These are phyloP conservation scores for Rhizopus delemar DNA, from an alignment of 371 early-diverging fungal species.

Conservation along the genomic window DNA sequence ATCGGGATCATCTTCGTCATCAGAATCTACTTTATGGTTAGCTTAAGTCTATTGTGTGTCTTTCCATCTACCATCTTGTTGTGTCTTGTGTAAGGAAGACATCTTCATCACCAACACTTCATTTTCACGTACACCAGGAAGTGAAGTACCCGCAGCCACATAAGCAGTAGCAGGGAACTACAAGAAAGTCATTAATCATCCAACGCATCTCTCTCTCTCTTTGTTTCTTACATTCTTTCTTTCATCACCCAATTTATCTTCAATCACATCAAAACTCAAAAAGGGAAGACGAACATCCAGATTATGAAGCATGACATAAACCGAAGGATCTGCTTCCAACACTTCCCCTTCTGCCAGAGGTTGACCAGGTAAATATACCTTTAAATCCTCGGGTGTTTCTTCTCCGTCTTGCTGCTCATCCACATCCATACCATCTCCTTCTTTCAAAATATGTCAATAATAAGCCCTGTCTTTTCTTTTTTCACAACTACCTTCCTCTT, in stretches of 20 bases:
- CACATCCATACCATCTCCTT: slow-evolving; percentile 51
- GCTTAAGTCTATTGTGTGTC: background rate
- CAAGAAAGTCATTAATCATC: background rate
- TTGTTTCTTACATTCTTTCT: slow-evolving; percentile 65
- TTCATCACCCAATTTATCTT: slow-evolving; percentile 80
- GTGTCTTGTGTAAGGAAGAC: slow-evolving; percentile 88
- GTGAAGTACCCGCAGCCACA: slow-evolving; percentile 94
- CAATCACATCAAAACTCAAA: slow-evolving; percentile 90
- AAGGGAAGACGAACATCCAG: slow-evolving; percentile 96
- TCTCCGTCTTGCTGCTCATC: slow-evolving; percentile 50
- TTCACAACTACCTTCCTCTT: slow-evolving; percentile 51
- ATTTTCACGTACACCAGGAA: slow-evolving; percentile 80
- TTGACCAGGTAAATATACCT: slow-evolving; percentile 92
- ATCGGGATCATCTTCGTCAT: slow-evolving; percentile 78
- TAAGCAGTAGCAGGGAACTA: slow-evolving; percentile 90
- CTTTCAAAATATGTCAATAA: background rate
- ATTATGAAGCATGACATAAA: slow-evolving; percentile 94
- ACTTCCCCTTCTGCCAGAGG: slow-evolving; percentile 86
- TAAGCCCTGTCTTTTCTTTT: background rate
- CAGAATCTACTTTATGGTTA: slow-evolving; percentile 48
- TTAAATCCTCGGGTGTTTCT: slow-evolving; percentile 54
- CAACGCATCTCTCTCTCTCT: background rate
- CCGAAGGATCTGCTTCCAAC: slow-evolving; percentile 90
- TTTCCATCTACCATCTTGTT: slow-evolving; percentile 71
- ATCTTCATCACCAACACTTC: slow-evolving; percentile 92